Base-by-base conservation (phyloP, 2,329 filamentous ascomycete genomes). In the Achaetomium macrosporum region DNA sequence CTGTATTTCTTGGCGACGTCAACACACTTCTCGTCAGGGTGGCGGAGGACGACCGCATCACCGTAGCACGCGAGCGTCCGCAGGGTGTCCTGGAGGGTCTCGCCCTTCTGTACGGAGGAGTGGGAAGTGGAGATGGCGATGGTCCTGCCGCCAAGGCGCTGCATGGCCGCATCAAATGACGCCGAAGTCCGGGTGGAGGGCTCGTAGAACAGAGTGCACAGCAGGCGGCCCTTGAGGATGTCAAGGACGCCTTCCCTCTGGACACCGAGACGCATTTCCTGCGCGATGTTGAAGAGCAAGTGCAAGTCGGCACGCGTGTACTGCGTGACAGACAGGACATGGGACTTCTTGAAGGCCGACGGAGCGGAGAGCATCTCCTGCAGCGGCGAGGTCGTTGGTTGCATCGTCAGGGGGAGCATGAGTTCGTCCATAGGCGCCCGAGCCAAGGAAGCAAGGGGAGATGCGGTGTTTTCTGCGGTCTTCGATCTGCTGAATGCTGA, bases 121-220 rank as follows among this genome's bases (percentile, higher is more conserved):
- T 88, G 83, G 6, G 84, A 81, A 2, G 92, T 95, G 39, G 90
- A 78, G 65, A 97, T 85, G 48, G 85, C 78, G 50, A 99, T 80
- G 3, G 87, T 92, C 45, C 90, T 82, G 44, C 93, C 93, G 61
- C 93, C 93, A 5, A 99, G 85, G 48, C 95, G 87, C 77, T 99
- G 95, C 93, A 99, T 99, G 40, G 93, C 93, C 52, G 92, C 88
- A 67, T 99, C 93, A 64, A 99, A 99, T 3, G 93, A 99, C 36
- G 88, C 84, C 12, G 92, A 96, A 5, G 93, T 99, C 50, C 93
- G 83, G 2, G 93, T 99, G 0, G 92, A 97, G 2, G 93, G 93
- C 77, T 99, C 93, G 71, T 91, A 99, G 80, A 99, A 99, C 75
- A 99, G 83, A 2, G 89, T 93, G 73, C 87, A 90, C 36, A 99